phyloP scores from a whole-genome alignment of 1,139 yeast species.

The Barnettozyma hawaiiensis region DNA sequence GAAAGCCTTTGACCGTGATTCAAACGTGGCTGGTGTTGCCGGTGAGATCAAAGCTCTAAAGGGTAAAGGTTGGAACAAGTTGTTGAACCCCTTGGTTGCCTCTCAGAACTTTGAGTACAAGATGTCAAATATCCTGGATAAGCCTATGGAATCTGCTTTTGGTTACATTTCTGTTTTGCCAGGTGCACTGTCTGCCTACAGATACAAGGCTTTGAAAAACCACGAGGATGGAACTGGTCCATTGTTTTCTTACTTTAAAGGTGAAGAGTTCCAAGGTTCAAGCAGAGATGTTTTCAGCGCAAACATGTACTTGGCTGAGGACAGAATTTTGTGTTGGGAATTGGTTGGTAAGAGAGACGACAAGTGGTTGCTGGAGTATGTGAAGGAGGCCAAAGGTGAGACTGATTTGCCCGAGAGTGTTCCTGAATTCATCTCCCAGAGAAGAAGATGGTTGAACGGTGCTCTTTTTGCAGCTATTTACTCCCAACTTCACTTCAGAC shows the following conservation, averaged over 20 bases:
- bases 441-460: slow-evolving; percentile 98
- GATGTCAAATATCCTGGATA: slow-evolving; percentile 91
- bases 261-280: slow-evolving; percentile 48
- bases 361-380: slow-evolving; percentile 90
- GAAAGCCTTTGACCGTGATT: slow-evolving; percentile 95
- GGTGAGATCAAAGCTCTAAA: slow-evolving; percentile 95
- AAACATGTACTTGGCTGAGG: slow-evolving; percentile 96
- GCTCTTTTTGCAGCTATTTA: slow-evolving; percentile 94
- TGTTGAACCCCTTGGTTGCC: slow-evolving; percentile 88
- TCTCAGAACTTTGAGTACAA: slow-evolving; percentile 96
- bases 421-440: slow-evolving; percentile 87
- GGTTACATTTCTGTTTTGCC: slow-evolving; percentile 94
- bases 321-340: slow-evolving; percentile 96
- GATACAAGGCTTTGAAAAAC: slow-evolving; percentile 81
- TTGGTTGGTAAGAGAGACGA: slow-evolving; percentile 82
- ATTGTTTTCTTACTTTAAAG: slow-evolving; percentile 78
- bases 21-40: slow-evolving; percentile 97
- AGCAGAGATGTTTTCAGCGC: slow-evolving; percentile 83
- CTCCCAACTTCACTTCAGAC: slow-evolving; percentile 71
- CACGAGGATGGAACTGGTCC: slow-evolving; percentile 94
- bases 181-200: slow-evolving; percentile 92
- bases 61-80: slow-evolving; percentile 75
- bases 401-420: slow-evolving; percentile 94
- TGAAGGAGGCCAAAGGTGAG: slow-evolving; percentile 90
- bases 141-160: slow-evolving; percentile 87